Percentiles rank a stretch among this genome's conserved stretches.
phyloP scores from a whole-genome alignment of 345 rosid species.

The Zanthoxylum bungeanum region DNA sequence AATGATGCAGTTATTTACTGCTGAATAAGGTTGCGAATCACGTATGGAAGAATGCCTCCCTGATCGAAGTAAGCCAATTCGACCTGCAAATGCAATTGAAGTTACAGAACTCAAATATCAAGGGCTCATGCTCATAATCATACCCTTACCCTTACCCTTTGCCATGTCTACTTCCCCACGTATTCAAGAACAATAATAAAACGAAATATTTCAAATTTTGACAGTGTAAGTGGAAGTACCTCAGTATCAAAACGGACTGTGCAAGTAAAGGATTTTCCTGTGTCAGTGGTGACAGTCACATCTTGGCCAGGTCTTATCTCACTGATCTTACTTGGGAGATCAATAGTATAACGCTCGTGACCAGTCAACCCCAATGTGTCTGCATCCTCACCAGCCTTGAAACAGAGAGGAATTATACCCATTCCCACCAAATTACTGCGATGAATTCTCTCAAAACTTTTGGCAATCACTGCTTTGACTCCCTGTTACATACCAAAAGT shows the following conservation, averaged over 20 bases:
- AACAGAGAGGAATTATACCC: constrained; percentile 96
- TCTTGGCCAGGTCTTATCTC: constrained; percentile 97
- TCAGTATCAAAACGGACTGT: constrained; percentile 93
- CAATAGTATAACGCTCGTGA: constrained; percentile 79
- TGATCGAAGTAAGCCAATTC: constrained; percentile 84
- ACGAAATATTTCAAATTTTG: background rate
- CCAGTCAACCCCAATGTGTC: constrained; percentile 88
- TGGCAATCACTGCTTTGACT: constrained; percentile 93
- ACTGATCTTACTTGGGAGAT: constrained; percentile 68
- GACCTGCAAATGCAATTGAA: constrained; percentile 48
- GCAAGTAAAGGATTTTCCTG: constrained; percentile 89
- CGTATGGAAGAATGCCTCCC: constrained; percentile 96
- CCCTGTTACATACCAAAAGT: constrained; percentile 50
- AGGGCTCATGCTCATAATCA: background rate
- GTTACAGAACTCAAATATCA: background rate
- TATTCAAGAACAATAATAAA: background rate
- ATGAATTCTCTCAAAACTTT: constrained; percentile 98
- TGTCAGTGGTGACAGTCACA: constrained; percentile 73
- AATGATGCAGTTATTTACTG: constrained; percentile 27
- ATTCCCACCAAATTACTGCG: constrained; percentile 97
- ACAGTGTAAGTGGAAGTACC: constrained; percentile 34
- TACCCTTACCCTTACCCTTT: background rate
- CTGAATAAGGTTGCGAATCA: constrained; percentile 74
- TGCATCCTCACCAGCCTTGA: constrained; percentile 90
- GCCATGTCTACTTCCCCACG: background rate